Evolutionary conservation across 352 stramenopile genomes (phyloP), one percentile per base, ranked within the genome.

Genomic region (Phytopythium sindhum): DNA sequence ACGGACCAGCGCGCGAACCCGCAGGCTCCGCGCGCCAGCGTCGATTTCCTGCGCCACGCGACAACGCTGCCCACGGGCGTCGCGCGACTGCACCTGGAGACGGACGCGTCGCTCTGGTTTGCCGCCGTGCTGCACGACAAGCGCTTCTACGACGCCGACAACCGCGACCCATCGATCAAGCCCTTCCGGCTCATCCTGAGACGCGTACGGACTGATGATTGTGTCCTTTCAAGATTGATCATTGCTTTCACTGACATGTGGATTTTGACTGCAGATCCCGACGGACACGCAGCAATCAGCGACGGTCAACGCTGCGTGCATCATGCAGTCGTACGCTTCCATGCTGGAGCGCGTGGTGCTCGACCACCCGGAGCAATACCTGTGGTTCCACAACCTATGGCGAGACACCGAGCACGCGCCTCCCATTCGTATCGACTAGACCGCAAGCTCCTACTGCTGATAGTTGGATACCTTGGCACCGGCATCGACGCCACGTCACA

Each of bases 321-420:
- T 85, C 35, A 79, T 69, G 17, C 73, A 85, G 56, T 68, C 56
- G 37, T 89, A 82, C 57, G 77, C 80, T 0, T 47, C 29, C 1
- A 60, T 68, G 37, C 61, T 89, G 44, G 77, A 84, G 41, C 60
- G 68, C 21, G 37, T 78, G 9, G 64, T 86, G 7, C 53, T 35
- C 2, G 45, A 66, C 12, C 50, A 77, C 29, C 70, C 77, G 2
- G 69, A 60, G 45, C 80, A 89, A 63, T 86, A 89, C 42, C 61
- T 86, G 17, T 88, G 78, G 80, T 75, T 86, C 45, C 77, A 85
- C 54, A 64, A 86, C 50, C 65, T 88, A 19, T 88, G 78, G 75
- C 53, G 53, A 21, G 53, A 59, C 51, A 26, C 21, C 12, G 29
- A 55, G 10, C 14, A 17, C 24, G 5, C 51, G 5, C 19, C 28